phyloP scores from a whole-genome alignment of 2,329 filamentous ascomycete species.

The Microdochium bolleyi region DNA sequence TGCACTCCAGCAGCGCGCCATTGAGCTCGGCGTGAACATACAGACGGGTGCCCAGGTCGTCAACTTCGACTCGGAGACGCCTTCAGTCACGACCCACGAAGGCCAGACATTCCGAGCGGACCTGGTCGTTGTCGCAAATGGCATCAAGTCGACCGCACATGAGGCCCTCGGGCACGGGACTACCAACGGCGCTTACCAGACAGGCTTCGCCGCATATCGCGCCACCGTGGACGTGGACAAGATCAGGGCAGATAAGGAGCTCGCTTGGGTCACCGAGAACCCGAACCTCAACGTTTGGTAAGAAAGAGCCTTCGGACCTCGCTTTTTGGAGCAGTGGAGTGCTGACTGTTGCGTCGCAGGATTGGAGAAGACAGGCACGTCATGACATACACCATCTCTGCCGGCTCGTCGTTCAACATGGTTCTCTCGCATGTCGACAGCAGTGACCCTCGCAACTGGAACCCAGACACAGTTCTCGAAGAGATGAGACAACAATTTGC shows the following conservation, averaged over 20 bases:
- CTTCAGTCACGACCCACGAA: slow-evolving; percentile 12
- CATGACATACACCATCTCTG: slow-evolving; percentile 35
- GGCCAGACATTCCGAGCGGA: slow-evolving; percentile 16
- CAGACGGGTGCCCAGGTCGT: slow-evolving; percentile 11
- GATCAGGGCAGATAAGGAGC: slow-evolving; percentile 25
- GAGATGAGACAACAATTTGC: slow-evolving; percentile 24
- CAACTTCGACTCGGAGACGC: slow-evolving; percentile 10
- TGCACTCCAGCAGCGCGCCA: slow-evolving; percentile 15
- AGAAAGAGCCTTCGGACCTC: not conserved
- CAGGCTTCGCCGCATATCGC: slow-evolving; percentile 32
- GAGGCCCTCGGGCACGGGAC: slow-evolving; percentile 1
- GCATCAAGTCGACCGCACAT: slow-evolving; percentile 5
- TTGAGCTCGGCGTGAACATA: slow-evolving; percentile 15
- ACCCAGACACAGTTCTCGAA: slow-evolving; percentile 13
- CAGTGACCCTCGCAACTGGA: slow-evolving; percentile 21
- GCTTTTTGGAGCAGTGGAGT: slow-evolving; percentile 9
- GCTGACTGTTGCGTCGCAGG: slow-evolving; percentile 5
- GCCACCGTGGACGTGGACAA: slow-evolving; percentile 27
- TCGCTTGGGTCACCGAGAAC: slow-evolving; percentile 28
- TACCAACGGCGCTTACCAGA: slow-evolving; percentile 8
- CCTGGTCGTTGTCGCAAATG: slow-evolving; percentile 27
- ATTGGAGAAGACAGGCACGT: slow-evolving; percentile 32
- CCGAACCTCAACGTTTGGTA: slow-evolving; percentile 24
- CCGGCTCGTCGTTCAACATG: slow-evolving; percentile 34
- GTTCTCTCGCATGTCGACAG: slow-evolving; percentile 32